phyloP scores from a whole-genome alignment of 352 stramenopile genomes.

The Phytopythium vexans region DNA sequence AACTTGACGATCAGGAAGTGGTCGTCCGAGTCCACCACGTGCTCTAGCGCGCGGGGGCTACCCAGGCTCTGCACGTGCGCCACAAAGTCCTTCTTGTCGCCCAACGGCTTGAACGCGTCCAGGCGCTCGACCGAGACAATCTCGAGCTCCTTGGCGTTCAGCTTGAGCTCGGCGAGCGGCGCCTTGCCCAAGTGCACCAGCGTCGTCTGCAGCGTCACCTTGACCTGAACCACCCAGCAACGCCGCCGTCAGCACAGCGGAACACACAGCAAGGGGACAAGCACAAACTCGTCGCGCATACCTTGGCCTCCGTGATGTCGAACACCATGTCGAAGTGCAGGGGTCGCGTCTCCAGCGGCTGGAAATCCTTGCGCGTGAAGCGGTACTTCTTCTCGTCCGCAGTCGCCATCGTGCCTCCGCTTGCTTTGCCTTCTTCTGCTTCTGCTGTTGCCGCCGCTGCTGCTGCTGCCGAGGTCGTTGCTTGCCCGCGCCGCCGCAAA shows the following conservation, averaged over 20 bases:
- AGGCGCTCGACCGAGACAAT: slow-evolving; percentile 56
- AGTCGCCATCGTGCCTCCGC: too few species aligned
- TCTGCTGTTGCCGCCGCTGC: too few species aligned
- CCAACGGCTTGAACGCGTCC: slow-evolving; percentile 42
- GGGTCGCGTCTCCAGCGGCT: slow-evolving; percentile 56
- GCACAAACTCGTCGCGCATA: too few species aligned
- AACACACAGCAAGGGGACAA: too few species aligned
- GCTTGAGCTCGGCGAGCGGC: slow-evolving; percentile 53
- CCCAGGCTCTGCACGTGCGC: slow-evolving; percentile 51
- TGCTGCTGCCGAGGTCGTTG: too few species aligned
- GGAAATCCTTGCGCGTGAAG: slow-evolving; percentile 68
- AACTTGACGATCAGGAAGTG: slow-evolving; percentile 74
- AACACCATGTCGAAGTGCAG: slow-evolving; percentile 84
- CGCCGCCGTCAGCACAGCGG: too few species aligned
- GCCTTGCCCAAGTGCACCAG: slow-evolving; percentile 39
- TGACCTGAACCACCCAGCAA: too few species aligned
- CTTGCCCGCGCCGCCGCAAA: too few species aligned
- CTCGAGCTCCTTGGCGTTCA: slow-evolving; percentile 75
- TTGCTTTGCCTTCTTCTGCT: too few species aligned
- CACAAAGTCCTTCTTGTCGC: slow-evolving; percentile 49
- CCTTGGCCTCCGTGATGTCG: slow-evolving; percentile 57
- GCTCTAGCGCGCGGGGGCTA: slow-evolving; percentile 37
- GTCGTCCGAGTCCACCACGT: slow-evolving; percentile 52
- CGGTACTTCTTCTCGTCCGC: slow-evolving; percentile 53
- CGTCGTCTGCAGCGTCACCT: slow-evolving; percentile 71